Conservation (phyloP, 495 filamentous ascomycete genomes). For the Penicillium bialowiezense region DNA sequence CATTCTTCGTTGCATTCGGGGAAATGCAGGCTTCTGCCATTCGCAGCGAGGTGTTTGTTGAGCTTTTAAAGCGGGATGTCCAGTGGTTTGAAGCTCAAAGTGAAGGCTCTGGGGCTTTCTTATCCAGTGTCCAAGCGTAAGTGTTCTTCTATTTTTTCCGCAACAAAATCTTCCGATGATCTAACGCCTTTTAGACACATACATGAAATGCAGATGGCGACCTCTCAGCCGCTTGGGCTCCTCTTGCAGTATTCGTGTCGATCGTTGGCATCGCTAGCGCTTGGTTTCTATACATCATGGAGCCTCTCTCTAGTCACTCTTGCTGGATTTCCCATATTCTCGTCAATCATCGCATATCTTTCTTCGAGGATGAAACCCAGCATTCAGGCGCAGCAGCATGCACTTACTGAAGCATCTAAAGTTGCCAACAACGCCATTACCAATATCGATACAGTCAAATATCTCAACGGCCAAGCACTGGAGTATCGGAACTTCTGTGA, state of each 20-base stretch:
- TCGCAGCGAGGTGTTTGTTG: slow-evolving; percentile 61
- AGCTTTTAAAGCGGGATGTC: slow-evolving; percentile 68
- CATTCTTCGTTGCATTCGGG: slow-evolving; percentile 69
- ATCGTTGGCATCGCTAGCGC: slow-evolving; percentile 56
- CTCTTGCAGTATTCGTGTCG: slow-evolving; percentile 59
- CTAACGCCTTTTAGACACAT: slow-evolving; percentile 57
- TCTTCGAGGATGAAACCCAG: slow-evolving; percentile 60
- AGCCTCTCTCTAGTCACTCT: slow-evolving; percentile 81
- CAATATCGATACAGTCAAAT: slow-evolving; percentile 84
- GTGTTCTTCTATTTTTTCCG: slow-evolving; percentile 15
- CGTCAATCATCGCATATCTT: slow-evolving; percentile 54
- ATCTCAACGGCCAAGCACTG: slow-evolving; percentile 71
- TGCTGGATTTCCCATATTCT: slow-evolving; percentile 67
- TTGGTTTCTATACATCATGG: slow-evolving; percentile 81
- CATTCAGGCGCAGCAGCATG: slow-evolving; percentile 65
- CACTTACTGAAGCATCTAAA: slow-evolving; percentile 71
- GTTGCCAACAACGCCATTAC: slow-evolving; percentile 63
- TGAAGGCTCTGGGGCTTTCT: slow-evolving; percentile 68
- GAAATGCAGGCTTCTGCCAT: slow-evolving; percentile 73
- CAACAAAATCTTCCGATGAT: background rate
- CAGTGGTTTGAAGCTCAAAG: slow-evolving; percentile 77
- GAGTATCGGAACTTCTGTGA: slow-evolving; percentile 64
- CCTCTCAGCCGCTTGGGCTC: slow-evolving; percentile 74
- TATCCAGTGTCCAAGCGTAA: slow-evolving; percentile 73
- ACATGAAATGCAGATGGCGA: slow-evolving; percentile 76